A percentile compares a stretch with the other conserved stretches of the same genome.
These are phyloP conservation scores for Fusarium anguioides DNA, from an alignment of 2,329 filamentous ascomycete species.

Conservation along the genomic window DNA sequence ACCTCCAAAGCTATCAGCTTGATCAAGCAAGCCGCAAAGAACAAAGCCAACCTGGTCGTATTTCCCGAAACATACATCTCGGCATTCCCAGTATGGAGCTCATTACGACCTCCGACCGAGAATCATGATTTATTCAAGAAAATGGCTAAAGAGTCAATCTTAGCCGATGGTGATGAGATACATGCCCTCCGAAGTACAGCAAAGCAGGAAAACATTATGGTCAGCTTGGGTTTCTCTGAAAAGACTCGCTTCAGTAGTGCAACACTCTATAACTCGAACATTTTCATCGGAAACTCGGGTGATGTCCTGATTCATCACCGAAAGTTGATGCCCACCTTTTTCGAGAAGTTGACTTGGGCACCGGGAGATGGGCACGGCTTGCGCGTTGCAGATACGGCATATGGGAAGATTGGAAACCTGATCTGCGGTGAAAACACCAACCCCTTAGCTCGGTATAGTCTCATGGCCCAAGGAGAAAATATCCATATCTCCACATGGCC, in stretches of 20 bases:
- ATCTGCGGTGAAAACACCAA: conserved; percentile 71
- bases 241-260: conserved; percentile 56
- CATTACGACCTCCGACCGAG: conserved; percentile 58
- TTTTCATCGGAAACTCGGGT: conserved; percentile 58
- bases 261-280: conserved; percentile 63
- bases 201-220: conserved; percentile 50
- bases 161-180: conserved; percentile 60
- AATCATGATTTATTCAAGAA: conserved; percentile 62
- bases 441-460: conserved; percentile 61
- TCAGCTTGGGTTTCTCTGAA: conserved; percentile 64
- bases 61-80: conserved; percentile 66
- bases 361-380: conserved; percentile 64
- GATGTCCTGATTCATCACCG: conserved; percentile 62
- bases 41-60: conserved; percentile 61
- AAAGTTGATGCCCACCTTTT: conserved; percentile 67
- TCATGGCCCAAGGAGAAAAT: conserved; percentile 67
- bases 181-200: conserved; percentile 53
- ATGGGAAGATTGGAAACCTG: conserved; percentile 60
- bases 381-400: conserved; percentile 56
- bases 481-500: conserved; percentile 68
- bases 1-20: conserved; percentile 58
- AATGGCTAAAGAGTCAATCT: conserved; percentile 58
- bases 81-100: conserved; percentile 64
- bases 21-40: conserved; percentile 57
- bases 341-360: conserved; percentile 66